phyloP scores from a whole-genome alignment of 179 eudicot genomes.

The Vitellaria paradoxa region DNA sequence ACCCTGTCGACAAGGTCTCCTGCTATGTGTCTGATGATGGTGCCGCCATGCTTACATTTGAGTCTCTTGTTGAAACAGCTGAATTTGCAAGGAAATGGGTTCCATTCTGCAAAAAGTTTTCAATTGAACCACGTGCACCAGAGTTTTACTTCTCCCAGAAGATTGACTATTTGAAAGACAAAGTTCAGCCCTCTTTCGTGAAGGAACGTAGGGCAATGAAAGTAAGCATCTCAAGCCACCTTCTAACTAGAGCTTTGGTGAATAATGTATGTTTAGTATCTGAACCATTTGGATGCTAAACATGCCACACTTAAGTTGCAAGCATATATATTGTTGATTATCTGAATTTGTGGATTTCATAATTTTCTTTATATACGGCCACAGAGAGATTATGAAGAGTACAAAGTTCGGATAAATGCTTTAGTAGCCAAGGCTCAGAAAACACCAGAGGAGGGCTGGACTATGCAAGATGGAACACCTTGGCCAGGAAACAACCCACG shows the following conservation, averaged over 20 bases:
- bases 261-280: neutral
- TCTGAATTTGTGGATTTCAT: neutral
- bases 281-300: neutral
- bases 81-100: conserved; percentile 97
- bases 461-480: conserved; percentile 96
- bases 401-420: conserved; percentile 83
- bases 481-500: conserved; percentile 97
- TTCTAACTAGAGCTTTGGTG: neutral
- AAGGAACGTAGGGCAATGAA: conserved; percentile 98
- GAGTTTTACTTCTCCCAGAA: conserved; percentile 92
- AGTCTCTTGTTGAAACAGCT: conserved; percentile 86
- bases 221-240: conserved; percentile 25
- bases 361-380: conserved; percentile 1
- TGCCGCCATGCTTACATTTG: conserved; percentile 94
- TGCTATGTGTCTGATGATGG: conserved; percentile 98
- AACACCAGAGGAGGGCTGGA: conserved; percentile 98
- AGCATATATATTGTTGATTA: neutral
- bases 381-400: conserved; percentile 95
- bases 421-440: conserved; percentile 90
- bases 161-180: conserved; percentile 86
- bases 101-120: conserved; percentile 84
- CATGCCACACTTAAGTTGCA: neutral
- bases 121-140: conserved; percentile 93
- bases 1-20: conserved; percentile 89
- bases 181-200: conserved; percentile 90